Percentiles rank a stretch among this genome's conserved stretches.
These are phyloP conservation scores for Rhizomucor pusillus DNA, from an alignment of 371 early-diverging fungal genomes.

Conservation along the genomic window DNA sequence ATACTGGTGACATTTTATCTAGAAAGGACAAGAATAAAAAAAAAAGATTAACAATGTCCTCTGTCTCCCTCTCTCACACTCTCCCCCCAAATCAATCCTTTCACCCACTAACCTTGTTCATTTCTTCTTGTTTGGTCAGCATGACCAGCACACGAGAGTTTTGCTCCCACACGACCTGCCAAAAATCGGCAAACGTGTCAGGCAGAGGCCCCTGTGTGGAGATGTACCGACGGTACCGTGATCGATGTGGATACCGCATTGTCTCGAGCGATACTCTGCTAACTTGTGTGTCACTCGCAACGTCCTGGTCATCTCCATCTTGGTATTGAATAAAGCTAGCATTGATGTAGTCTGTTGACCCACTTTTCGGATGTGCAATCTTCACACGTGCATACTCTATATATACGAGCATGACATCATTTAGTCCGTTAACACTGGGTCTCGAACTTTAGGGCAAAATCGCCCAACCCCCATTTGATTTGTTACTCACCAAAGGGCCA, in stretches of 20 bases:
- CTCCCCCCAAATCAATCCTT: too few relatives aligned
- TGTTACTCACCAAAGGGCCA: conserved; percentile 68
- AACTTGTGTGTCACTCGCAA: too few relatives aligned
- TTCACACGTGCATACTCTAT: conserved; percentile 57
- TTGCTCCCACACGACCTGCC: conserved; percentile 90
- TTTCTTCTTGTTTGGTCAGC: conserved; percentile 86
- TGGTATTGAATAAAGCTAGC: conserved; percentile 54
- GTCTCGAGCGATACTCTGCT: too few relatives aligned
- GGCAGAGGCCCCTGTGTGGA: conserved; percentile 89
- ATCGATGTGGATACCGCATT: too few relatives aligned
- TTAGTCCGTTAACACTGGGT: too few relatives aligned
- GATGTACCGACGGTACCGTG: conserved; percentile 65
- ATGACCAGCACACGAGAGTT: conserved; percentile 76
- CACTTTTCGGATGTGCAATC: conserved; percentile 26
- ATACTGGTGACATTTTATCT: conserved; percentile 71
- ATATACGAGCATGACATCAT: too few relatives aligned
- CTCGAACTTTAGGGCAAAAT: too few relatives aligned
- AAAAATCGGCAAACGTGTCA: conserved; percentile 83
- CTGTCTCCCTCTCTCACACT: too few relatives aligned
- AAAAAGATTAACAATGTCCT: too few relatives aligned
- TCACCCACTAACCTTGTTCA: conserved; percentile 65
- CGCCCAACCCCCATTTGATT: too few relatives aligned
- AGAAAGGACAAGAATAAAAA: neutral
- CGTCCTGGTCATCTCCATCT: conserved; percentile 14
- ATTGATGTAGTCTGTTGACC: conserved; percentile 77